Base-by-base conservation (phyloP, 2,329 filamentous ascomycete species). In the Pseudogymnoascus sp. region DNA sequence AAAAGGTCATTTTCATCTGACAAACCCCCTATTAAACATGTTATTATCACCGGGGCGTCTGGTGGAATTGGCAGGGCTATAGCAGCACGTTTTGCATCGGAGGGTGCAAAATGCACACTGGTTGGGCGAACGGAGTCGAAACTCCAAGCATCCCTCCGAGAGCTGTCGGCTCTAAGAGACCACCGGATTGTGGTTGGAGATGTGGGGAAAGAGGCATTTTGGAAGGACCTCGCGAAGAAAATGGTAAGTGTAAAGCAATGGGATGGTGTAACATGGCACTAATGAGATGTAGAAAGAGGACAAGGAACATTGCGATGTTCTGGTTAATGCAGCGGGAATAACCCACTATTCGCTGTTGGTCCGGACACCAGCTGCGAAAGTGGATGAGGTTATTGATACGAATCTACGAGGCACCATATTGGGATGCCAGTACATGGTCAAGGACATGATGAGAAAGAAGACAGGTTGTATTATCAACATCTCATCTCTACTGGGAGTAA, bases 271-370 rank as follows among this genome's bases (percentile, higher is more conserved):
- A 6, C 60, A 38, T 6, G 12, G 28, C 2, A 8, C 53, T 28
- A 35, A 61, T 9, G 18, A 7, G 20, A 53, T 18, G 2, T 53
- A 53, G 57, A 58, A 38, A 2, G 25, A 35, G 36, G 58, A 53
- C n/a, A 28, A 68, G 64, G 64, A 65, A 47, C 60, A 71, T 41
- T 72, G 80, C 12, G 76, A 82, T 68, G 77, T 93, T 30, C 80
- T 96, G 1, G 80, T 96, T 65, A 95, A 96, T 70, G 88, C 89
- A 25, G 91, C 91, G 0, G 91, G 91, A 8, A 77, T 91, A 20
- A 79, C 86, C 0, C 85, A 91, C 66, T 80, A 79, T 11, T 82
- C 79, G 0, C 76, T 90, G 1, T 78, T 94, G n/a, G 75, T 83
- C 47, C 76, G 78, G 8, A 84, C 82, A 1, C 68, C 73, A 0